Conservation (phyloP, 2,329 filamentous ascomycete genomes). For the Elsinoe batatas region DNA sequence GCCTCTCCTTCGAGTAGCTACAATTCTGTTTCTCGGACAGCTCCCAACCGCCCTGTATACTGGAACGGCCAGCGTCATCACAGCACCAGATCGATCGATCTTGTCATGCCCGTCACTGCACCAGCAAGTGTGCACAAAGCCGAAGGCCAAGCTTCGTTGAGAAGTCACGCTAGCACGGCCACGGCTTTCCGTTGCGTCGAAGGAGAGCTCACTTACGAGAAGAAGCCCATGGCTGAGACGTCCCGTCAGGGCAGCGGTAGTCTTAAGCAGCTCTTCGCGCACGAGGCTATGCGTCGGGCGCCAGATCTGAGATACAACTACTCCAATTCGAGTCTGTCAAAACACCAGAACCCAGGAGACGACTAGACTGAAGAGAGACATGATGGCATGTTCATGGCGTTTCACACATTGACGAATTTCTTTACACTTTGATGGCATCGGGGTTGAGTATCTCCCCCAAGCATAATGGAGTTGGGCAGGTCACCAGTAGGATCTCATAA, state of each 20-base stretch:
- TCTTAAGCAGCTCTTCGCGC: conserved; percentile 26
- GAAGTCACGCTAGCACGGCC: conserved; percentile 25
- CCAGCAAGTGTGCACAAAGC: conserved; percentile 20
- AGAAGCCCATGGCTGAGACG: conserved; percentile 15
- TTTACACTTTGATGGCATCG: background rate
- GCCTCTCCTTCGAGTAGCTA: conserved; percentile 25
- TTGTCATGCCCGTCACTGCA: conserved; percentile 34
- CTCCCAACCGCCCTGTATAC: conserved; percentile 1
- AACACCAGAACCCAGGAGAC: background rate
- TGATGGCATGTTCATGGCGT: background rate
- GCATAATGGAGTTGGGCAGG: conserved; percentile 1
- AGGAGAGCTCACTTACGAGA: conserved; percentile 22
- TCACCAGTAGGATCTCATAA: background rate
- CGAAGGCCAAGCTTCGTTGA: conserved; percentile 21
- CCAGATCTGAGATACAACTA: conserved; percentile 1
- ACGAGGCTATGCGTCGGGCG: conserved; percentile 23
- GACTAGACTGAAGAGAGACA: background rate
- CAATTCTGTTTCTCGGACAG: conserved; percentile 11
- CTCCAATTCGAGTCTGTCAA: background rate
- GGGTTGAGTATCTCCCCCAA: conserved; percentile 8
- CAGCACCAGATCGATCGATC: conserved; percentile 33
- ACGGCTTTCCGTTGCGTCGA: conserved; percentile 25
- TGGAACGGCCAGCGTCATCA: conserved; percentile 31
- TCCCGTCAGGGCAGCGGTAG: conserved; percentile 18
- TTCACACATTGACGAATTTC: background rate